Conservation (phyloP, 805 yeast genomes). For the Lachancea dasiensis region DNA sequence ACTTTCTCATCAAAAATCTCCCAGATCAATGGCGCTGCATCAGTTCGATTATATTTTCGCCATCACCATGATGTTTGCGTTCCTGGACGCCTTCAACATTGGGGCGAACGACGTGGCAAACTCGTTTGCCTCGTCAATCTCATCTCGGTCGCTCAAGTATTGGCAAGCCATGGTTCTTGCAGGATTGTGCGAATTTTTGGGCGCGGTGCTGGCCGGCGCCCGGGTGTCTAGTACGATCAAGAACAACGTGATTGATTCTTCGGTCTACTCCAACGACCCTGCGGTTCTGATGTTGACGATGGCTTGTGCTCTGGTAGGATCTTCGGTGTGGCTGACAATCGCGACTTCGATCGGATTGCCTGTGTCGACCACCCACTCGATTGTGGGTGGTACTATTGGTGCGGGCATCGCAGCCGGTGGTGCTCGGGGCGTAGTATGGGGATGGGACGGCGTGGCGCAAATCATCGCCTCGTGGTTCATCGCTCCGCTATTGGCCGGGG, state of each 20-base stretch:
- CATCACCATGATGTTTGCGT: conserved; percentile 61
- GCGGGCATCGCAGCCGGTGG: conserved; percentile 71
- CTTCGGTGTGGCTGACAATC: conserved; percentile 60
- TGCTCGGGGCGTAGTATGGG: conserved; percentile 57
- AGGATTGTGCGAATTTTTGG: conserved; percentile 64
- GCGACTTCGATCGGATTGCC: conserved; percentile 69
- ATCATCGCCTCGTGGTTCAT: conserved; percentile 77
- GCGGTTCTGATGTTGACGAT: conserved; percentile 69
- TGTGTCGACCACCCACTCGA: conserved; percentile 77
- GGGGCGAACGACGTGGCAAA: conserved; percentile 82
- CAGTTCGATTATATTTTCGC: conserved; percentile 70
- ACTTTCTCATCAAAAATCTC: no score
- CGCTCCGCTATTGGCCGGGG: conserved; percentile 68
- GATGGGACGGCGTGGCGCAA: conserved; percentile 67
- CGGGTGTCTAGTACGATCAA: conserved; percentile 71
- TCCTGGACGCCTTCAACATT: conserved; percentile 71
- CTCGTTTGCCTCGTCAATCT: conserved; percentile 71
- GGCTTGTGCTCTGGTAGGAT: conserved; percentile 71
- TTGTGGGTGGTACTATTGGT: conserved; percentile 72
- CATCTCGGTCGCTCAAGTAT: conserved; percentile 61
- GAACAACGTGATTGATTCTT: conserved; percentile 52
- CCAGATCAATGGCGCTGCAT: conserved; percentile 38
- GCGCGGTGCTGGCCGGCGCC: conserved; percentile 68
- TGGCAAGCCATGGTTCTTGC: conserved; percentile 75
- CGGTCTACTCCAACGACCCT: conserved; percentile 46